A percentile compares a stretch with the other conserved stretches of the same genome.
phyloP scores from a whole-genome alignment of 306 rosid genomes.

The Sicyos edulis region DNA sequence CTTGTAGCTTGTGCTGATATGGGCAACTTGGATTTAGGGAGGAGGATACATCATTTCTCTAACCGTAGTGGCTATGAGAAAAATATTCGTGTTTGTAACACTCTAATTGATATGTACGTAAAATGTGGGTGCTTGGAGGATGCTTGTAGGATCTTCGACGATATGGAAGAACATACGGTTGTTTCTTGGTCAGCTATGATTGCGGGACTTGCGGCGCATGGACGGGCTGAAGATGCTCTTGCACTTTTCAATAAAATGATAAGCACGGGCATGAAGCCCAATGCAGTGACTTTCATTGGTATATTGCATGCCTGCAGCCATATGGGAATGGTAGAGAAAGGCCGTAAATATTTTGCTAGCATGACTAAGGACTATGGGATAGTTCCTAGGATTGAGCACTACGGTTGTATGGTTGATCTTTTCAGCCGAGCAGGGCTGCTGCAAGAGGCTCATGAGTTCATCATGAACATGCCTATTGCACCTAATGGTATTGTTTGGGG shows the following conservation, averaged over 20 bases:
- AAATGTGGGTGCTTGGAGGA: conserved; percentile 56
- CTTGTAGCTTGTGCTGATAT: conserved; percentile 50
- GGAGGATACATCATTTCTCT: conserved; percentile 40
- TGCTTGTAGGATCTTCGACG: conserved; percentile 31
- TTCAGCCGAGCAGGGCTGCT: conserved; percentile 46
- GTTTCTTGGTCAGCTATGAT: conserved; percentile 63
- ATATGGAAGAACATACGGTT: conserved; percentile 33
- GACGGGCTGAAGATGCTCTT: conserved; percentile 45
- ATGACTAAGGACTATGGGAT: conserved; percentile 44
- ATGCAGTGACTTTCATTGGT: conserved; percentile 41
- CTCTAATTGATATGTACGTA: conserved; percentile 46
- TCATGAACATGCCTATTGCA: conserved; percentile 42
- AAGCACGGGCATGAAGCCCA: conserved; percentile 36
- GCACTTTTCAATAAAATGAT: conserved; percentile 34
- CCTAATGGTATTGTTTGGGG: conserved; percentile 52
- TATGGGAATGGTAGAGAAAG: conserved; percentile 45
- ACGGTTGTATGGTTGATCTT: conserved; percentile 54
- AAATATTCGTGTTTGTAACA: conserved; percentile 36
- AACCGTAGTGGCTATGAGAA: conserved; percentile 27
- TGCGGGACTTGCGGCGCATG: conserved; percentile 44
- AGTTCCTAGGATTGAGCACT: conserved; percentile 47
- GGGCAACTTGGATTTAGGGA: conserved; percentile 43
- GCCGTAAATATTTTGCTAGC: conserved; percentile 35
- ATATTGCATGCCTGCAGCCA: conserved; percentile 58
- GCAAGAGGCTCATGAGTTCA: conserved; percentile 43